Conservation (phyloP, 805 yeast genomes). For the Yarrowia sp. region DNA sequence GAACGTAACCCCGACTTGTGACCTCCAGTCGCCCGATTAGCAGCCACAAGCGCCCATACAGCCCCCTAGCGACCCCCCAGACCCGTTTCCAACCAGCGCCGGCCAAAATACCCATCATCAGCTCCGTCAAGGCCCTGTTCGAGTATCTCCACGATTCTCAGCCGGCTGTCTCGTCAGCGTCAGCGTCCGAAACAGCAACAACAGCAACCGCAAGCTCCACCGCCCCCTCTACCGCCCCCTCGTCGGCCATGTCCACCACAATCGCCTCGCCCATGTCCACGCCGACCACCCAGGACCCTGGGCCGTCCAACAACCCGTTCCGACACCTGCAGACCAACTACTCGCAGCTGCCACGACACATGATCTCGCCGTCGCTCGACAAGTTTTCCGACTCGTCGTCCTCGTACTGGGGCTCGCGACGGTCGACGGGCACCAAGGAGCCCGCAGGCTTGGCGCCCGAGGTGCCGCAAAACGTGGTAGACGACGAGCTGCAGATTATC, state of each 20-base stretch:
- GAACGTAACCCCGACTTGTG: not conserved
- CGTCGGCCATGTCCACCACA: constrained; percentile 25
- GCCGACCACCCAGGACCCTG: constrained; percentile 38
- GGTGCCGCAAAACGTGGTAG: constrained; percentile 23
- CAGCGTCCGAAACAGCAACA: not conserved
- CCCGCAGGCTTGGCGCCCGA: constrained; percentile 12
- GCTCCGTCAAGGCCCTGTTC: constrained; percentile 12
- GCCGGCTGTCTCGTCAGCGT: not conserved
- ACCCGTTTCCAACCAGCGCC: not conserved
- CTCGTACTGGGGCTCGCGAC: constrained; percentile 32
- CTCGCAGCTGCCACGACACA: constrained; percentile 33
- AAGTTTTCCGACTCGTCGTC: constrained; percentile 36
- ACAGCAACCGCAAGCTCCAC: not conserved
- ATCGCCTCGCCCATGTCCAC: constrained; percentile 39
- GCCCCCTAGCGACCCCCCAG: not conserved
- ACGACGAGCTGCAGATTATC: constrained; percentile 29
- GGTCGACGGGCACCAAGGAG: constrained; percentile 36
- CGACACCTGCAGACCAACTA: constrained; percentile 33
- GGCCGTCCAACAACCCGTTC: constrained; percentile 27
- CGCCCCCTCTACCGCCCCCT: not conserved
- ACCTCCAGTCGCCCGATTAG: not conserved
- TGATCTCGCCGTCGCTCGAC: constrained; percentile 35
- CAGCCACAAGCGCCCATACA: not conserved
- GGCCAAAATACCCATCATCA: constrained; percentile 1
- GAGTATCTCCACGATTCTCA: not conserved